Conservation (phyloP, 257 asterid genomes). For the Solanum chiquidenum region DNA sequence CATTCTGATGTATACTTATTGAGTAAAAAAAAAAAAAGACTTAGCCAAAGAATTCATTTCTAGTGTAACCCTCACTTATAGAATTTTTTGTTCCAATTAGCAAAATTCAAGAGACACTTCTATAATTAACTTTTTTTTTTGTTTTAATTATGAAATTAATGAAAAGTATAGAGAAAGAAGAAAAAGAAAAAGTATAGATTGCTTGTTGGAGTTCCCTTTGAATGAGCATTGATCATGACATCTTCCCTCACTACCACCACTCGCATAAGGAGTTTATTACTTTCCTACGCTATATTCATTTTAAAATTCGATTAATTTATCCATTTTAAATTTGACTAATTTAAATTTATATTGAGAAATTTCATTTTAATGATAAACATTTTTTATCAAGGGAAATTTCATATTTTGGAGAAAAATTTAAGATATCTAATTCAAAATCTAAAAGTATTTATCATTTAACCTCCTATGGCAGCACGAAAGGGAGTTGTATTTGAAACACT, state of each 20-base stretch:
- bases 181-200: background rate
- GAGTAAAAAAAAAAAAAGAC: background rate
- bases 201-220: slow-evolving; percentile 16
- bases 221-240: background rate
- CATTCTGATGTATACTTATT: background rate
- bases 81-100: background rate
- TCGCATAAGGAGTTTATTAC: background rate
- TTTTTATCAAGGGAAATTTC: background rate
- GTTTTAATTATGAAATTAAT: background rate
- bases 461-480: too few species aligned
- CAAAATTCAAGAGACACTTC: background rate
- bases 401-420: accelerated
- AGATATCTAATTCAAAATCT: background rate
- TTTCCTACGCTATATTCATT: accelerated
- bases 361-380: accelerated
- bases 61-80: background rate
- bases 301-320: too few species aligned
- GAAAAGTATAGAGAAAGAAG: background rate
- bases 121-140: background rate
- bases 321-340: background rate
- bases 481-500: background rate
- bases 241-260: background rate
- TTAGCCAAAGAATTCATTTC: background rate
- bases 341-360: background rate
- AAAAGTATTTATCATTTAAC: background rate